Evolutionary conservation across 139 green algal genomes (phyloP).

Genomic region (Coelastrella sp.): DNA sequence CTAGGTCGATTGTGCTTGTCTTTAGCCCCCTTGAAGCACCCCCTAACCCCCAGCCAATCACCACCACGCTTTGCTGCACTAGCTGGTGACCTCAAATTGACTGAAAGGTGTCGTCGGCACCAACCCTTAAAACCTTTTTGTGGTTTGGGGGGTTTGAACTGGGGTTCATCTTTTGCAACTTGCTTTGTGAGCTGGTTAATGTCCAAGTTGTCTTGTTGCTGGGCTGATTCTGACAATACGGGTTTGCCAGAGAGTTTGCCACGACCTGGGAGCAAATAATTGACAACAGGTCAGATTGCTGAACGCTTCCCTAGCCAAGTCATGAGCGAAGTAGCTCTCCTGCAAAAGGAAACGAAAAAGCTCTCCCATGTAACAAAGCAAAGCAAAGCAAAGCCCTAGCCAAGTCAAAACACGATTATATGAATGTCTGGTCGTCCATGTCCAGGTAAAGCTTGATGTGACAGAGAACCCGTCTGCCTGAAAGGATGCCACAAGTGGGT

Average conservation of each 20-base stretch:
- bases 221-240: slow-evolving; percentile 12
- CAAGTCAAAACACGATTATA: too few species aligned
- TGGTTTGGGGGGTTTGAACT: slow-evolving; percentile 5
- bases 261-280: neutral
- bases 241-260: slow-evolving; percentile 24
- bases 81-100: neutral
- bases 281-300: neutral
- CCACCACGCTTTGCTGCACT: slow-evolving; percentile 8
- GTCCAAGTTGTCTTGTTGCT: slow-evolving; percentile 8
- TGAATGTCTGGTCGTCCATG: too few species aligned
- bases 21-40: neutral
- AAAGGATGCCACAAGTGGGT: too few species aligned
- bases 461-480: too few species aligned
- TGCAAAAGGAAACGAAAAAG: too few species aligned
- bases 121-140: neutral
- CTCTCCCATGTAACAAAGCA: too few species aligned
- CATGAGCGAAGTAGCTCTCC: too few species aligned
- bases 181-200: neutral
- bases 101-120: slow-evolving; percentile 17
- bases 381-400: too few species aligned
- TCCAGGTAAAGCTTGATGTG: too few species aligned
- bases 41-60: neutral
- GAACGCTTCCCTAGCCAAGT: too few species aligned
- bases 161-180: neutral
- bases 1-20: neutral